These are phyloP conservation scores for Podospora appendiculata DNA, from an alignment of 495 filamentous ascomycete genomes.

Conservation along the genomic window DNA sequence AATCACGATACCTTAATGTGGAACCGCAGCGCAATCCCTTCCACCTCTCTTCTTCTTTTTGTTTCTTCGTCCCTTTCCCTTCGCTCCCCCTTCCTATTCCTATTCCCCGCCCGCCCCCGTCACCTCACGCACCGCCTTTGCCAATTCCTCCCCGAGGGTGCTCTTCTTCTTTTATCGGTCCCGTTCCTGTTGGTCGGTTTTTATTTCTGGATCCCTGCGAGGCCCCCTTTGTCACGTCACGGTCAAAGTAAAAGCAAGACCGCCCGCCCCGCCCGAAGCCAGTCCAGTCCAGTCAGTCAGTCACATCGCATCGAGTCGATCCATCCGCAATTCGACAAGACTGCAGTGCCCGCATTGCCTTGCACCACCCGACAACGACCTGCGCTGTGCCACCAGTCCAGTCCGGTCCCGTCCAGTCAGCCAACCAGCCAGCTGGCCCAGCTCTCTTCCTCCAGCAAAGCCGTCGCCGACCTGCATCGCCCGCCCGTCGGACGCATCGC, in stretches of 20 bases:
- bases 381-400: too few species aligned
- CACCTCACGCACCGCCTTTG: slow-evolving; percentile 29
- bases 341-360: too few species aligned
- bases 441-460: too few species aligned
- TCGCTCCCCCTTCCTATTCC: slow-evolving; percentile 1
- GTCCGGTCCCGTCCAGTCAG: neutral
- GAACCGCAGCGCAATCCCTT: slow-evolving; percentile 7
- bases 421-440: too few species aligned
- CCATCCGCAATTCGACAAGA: too few species aligned
- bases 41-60: slow-evolving; percentile 2
- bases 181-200: slow-evolving; percentile 20
- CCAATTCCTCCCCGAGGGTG: slow-evolving; percentile 26
- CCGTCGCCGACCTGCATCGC: too few species aligned
- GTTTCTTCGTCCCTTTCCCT: slow-evolving; percentile 5
- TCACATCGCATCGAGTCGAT: too few species aligned
- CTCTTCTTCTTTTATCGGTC: slow-evolving; percentile 28
- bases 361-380: too few species aligned
- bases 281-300: too few species aligned
- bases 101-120: slow-evolving; percentile 12
- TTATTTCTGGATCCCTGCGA: slow-evolving; percentile 17
- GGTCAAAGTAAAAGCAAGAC: neutral
- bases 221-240: slow-evolving; percentile 13
- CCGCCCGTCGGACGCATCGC: too few species aligned
- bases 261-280: too few species aligned
- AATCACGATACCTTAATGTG: slow-evolving; percentile 21